Evolutionary conservation across 495 filamentous ascomycete genomes (phyloP).

Genomic region (Penicillium goetzii): DNA sequence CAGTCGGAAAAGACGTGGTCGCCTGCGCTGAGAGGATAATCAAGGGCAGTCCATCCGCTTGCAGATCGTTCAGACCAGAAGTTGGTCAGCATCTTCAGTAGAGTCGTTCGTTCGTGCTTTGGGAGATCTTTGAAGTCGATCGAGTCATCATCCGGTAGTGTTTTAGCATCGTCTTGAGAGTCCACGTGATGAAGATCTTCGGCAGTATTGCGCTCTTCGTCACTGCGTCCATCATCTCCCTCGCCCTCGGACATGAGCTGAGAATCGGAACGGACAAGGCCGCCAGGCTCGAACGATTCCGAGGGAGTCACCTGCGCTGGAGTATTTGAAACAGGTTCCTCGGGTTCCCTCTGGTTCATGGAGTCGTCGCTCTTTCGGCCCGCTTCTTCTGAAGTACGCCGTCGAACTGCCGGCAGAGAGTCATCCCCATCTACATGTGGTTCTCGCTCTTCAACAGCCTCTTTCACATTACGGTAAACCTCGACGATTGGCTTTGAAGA

Average conservation of each 20-base stretch:
- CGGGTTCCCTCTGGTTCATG: slow-evolving; percentile 28
- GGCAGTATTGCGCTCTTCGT: slow-evolving; percentile 64
- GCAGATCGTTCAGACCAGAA: slow-evolving; percentile 99
- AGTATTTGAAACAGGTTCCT: slow-evolving; percentile 20
- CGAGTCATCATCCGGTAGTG: slow-evolving; percentile 58
- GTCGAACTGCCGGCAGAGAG: slow-evolving; percentile 33
- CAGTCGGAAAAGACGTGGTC: slow-evolving; percentile 98
- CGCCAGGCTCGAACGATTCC: slow-evolving; percentile 55
- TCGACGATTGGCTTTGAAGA: slow-evolving; percentile 96
- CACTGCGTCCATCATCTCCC: slow-evolving; percentile 62
- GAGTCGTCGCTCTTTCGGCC: slow-evolving; percentile 36
- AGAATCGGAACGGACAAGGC: slow-evolving; percentile 51
- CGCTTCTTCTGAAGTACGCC: slow-evolving; percentile 33
- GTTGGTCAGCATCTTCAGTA: slow-evolving; percentile 92
- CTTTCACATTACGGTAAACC: slow-evolving; percentile 88
- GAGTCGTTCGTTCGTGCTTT: slow-evolving; percentile 85
- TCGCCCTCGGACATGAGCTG: slow-evolving; percentile 69
- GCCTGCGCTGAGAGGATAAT: slow-evolving; percentile 84
- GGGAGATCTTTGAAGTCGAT: slow-evolving; percentile 74
- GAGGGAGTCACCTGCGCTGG: slow-evolving; percentile 33
- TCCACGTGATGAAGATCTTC: slow-evolving; percentile 72
- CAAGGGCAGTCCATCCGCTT: slow-evolving; percentile 91
- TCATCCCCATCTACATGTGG: slow-evolving; percentile 68
- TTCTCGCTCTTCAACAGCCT: slow-evolving; percentile 86
- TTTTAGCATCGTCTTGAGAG: slow-evolving; percentile 63